phyloP scores from a whole-genome alignment of 2,329 filamentous ascomycete genomes.

The Boeremia exigua region DNA sequence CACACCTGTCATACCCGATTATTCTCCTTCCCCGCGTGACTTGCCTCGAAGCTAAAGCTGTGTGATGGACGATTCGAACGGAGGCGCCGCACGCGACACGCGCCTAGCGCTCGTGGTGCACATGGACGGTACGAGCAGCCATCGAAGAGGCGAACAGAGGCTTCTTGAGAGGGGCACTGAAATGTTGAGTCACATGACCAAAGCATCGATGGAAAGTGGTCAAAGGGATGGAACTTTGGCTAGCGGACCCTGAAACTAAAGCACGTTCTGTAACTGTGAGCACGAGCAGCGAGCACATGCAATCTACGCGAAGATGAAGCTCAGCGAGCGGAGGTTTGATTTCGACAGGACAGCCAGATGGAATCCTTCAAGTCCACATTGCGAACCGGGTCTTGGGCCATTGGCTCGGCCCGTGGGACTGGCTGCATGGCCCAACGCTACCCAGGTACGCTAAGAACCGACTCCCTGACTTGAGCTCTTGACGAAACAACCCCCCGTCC shows the following conservation, averaged over 20 bases:
- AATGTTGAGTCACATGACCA: neutral
- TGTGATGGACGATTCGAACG: neutral
- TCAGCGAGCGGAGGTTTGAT: conserved; percentile 1
- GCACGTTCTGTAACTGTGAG: conserved; percentile 11
- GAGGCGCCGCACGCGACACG: conserved; percentile 1
- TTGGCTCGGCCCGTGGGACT: conserved; percentile 16
- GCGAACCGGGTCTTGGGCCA: conserved; percentile 13
- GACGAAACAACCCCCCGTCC: conserved; percentile 23
- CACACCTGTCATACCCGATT: conserved; percentile 2
- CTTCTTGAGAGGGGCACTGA: neutral
- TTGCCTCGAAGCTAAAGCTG: neutral
- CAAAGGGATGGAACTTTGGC: conserved; percentile 7
- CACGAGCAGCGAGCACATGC: neutral
- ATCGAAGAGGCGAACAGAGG: no score
- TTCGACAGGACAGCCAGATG: neutral
- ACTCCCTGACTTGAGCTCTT: conserved; percentile 39
- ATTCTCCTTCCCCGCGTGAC: conserved; percentile 19
- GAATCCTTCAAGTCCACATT: neutral
- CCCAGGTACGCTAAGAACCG: conserved; percentile 10
- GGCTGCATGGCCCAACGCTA: conserved; percentile 15
- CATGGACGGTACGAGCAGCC: neutral
- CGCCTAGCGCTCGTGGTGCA: neutral
- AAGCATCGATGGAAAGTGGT: neutral
- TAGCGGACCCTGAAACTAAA: conserved; percentile 4
- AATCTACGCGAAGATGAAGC: neutral